Evolutionary conservation across 2,329 filamentous ascomycete species (phyloP), one percentile per base, ranked within the genome.

Genomic region (Lachnellula occidentalis): DNA sequence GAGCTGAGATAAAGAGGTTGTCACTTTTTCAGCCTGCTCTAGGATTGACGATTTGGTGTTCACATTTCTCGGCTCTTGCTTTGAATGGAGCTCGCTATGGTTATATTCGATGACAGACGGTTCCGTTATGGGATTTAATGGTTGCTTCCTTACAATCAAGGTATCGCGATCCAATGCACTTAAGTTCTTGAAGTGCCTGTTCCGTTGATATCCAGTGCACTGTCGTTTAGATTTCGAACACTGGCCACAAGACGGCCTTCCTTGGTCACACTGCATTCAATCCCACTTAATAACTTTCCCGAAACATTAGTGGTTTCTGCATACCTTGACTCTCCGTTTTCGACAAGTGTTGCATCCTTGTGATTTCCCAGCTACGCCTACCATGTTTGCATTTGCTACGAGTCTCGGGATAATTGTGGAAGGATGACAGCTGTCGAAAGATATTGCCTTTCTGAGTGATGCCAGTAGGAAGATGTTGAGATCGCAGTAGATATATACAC

Each of bases 121-220:
- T 34, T 54, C 45, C 37, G 54, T 56, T 8, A 56, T 50, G 17
- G 54, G 54, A 37, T 48, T 49, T 31, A 56, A 46, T 43, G 54
- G 54, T 42, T 56, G 54, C 21, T 39, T 50, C 34, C 54, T 53
- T 17, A 27, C 50, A 50, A 56, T 48, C 27, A 56, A 43, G 15
- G 50, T 50, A 39, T 49, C 50, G 34, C 31, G 50, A 54, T 56
- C 54, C 50, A 56, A 49, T 41, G 54, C 50, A 45, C 50, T 56
- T 39, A 56, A 50, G 41, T 56, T 56, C 39, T 56, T 56, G 54
- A 56, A 56, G 45, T 56, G 45, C 27, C 50, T 53, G 46, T 56
- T 52, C 34, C 54, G 54, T 50, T 54, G 45, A 46, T 56, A 56
- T 45, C 54, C 54, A 50, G 50, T 52, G 19, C 50, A 56, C 31